phyloP scores from a whole-genome alignment of 148 eudicot genomes.

The Rhododendron griersonianum region DNA sequence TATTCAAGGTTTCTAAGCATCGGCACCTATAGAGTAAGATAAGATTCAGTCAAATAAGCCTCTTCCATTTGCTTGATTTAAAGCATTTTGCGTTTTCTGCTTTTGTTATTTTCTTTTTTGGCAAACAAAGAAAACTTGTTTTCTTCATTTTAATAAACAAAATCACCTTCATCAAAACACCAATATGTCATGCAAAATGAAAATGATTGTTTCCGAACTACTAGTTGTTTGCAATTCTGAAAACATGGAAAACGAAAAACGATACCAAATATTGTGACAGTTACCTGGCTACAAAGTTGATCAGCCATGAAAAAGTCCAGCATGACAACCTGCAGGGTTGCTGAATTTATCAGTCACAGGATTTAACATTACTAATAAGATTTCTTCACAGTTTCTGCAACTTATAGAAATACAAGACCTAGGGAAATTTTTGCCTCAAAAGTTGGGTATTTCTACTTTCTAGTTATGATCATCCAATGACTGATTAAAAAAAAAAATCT shows the following conservation, averaged over 20 bases:
- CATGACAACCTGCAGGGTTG: slow-evolving; percentile 63
- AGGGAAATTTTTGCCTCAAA: neutral
- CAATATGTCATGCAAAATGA: neutral
- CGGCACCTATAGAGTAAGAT: slow-evolving; percentile 50
- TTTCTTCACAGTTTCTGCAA: neutral
- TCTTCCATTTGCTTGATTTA: neutral
- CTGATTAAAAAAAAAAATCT: neutral
- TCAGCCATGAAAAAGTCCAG: slow-evolving; percentile 99
- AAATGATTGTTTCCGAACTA: neutral
- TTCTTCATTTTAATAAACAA: neutral
- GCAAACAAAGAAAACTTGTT: neutral
- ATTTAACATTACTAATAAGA: neutral
- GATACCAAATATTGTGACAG: neutral
- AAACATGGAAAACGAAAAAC: neutral
- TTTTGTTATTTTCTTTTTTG: neutral
- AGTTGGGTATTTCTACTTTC: neutral
- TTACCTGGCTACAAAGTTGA: slow-evolving; percentile 98
- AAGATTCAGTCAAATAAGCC: neutral
- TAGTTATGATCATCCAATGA: neutral
- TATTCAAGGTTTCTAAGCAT: slow-evolving; percentile 83
- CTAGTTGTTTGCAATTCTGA: neutral
- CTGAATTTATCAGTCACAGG: slow-evolving; percentile 2
- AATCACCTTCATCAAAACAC: neutral
- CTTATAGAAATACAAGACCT: neutral
- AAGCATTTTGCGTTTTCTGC: neutral